phyloP scores from a whole-genome alignment of 768 basidiomycete genomes.

The Boletellus emodensis region DNA sequence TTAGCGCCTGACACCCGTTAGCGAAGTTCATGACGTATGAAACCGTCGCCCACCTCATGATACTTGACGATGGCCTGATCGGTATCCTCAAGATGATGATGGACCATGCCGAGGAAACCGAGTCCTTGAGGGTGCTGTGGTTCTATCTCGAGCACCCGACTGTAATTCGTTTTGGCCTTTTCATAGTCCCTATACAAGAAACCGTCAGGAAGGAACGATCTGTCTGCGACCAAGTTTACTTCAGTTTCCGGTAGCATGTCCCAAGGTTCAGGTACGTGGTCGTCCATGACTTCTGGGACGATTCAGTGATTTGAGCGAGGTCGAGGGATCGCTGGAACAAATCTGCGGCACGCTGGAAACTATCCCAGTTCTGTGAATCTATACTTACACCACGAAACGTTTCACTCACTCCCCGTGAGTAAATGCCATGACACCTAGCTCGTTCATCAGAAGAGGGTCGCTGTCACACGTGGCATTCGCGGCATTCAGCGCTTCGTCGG shows the following conservation, averaged over 20 bases:
- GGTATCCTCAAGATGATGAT: constrained; percentile 68
- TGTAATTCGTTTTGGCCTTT: constrained; percentile 71
- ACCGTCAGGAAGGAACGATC: constrained; percentile 4
- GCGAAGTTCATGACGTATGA: background rate
- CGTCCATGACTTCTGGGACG: constrained; percentile 80
- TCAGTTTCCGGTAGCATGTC: constrained; percentile 78
- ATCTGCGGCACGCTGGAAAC: constrained; percentile 66
- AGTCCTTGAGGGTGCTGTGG: constrained; percentile 79
- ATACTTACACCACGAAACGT: background rate
- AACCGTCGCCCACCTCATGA: constrained; percentile 62
- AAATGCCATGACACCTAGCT: constrained; percentile 90
- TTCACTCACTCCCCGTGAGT: constrained; percentile 72
- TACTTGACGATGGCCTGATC: constrained; percentile 86
- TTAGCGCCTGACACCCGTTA: constrained; percentile 52
- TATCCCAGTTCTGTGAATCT: constrained; percentile 36
- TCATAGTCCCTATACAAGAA: constrained; percentile 42
- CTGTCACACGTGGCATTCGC: constrained; percentile 77
- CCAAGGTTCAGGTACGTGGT: constrained; percentile 92
- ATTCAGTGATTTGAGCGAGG: constrained; percentile 82
- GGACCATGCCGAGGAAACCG: constrained; percentile 85
- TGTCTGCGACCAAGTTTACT: constrained; percentile 42
- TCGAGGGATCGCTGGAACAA: constrained; percentile 74
- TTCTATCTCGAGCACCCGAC: constrained; percentile 80
- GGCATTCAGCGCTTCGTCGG: constrained; percentile 85
- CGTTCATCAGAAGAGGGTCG: constrained; percentile 89